These are phyloP conservation scores for Thyridium curvatum DNA, from an alignment of 2,329 filamentous ascomycete species.

Conservation along the genomic window DNA sequence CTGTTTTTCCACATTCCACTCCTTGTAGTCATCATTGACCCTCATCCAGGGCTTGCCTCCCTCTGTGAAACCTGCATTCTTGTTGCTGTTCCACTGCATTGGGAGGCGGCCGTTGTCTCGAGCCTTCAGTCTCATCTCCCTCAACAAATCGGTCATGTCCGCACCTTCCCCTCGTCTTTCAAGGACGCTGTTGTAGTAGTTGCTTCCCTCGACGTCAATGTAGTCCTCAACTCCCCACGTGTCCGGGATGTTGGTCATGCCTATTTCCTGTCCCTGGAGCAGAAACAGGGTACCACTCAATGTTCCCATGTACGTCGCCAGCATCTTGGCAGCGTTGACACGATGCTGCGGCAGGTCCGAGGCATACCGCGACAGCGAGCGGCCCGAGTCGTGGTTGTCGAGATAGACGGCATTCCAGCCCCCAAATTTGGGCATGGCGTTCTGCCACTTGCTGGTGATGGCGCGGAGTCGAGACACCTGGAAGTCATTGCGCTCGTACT, in stretches of 20 bases:
- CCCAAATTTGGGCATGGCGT: constrained; percentile 25
- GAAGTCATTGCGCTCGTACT: constrained; percentile 34
- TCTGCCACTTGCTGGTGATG: constrained; percentile 29
- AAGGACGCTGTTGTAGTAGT: constrained; percentile 24
- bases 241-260: constrained; percentile 38
- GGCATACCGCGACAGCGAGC: constrained; percentile 41
- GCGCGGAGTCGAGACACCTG: constrained; percentile 25
- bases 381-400: constrained; percentile 50
- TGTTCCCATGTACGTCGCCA: constrained; percentile 30
- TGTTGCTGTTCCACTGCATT: constrained; percentile 42
- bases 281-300: constrained; percentile 39
- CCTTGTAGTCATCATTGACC: constrained; percentile 13
- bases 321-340: constrained; percentile 35
- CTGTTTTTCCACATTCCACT: constrained; percentile 13
- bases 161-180: constrained; percentile 10
- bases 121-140: constrained; percentile 29
- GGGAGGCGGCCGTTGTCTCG: constrained; percentile 18
- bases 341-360: constrained; percentile 30
- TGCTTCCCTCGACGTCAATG: constrained; percentile 34
- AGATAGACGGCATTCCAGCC: constrained; percentile 45
- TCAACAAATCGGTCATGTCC: constrained; percentile 27
- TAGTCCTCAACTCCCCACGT: constrained; percentile 35
- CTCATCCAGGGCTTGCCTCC: constrained; percentile 17
- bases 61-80: constrained; percentile 36
- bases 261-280: constrained; percentile 47